These are phyloP conservation scores for Trypanosoma platydactyli DNA, from an alignment of 208 protist species.

Conservation along the genomic window DNA sequence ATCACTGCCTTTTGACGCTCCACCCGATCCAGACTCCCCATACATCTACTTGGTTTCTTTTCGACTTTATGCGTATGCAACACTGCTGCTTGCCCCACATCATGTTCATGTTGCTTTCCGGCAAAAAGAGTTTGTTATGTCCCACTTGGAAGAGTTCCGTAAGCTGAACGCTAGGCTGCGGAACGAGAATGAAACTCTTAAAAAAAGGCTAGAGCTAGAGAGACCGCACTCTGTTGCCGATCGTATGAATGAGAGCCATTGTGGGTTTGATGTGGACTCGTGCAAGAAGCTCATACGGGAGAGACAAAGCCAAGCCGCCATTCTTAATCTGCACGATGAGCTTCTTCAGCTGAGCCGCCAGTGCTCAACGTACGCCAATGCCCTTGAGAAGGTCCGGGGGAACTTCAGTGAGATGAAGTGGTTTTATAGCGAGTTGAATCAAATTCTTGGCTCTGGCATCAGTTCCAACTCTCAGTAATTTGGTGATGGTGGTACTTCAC, in stretches of 20 bases:
- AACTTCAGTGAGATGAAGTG: constrained; percentile 80
- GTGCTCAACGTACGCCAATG: constrained; percentile 67
- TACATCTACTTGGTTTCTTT: not conserved
- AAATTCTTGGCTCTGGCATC: constrained; percentile 6
- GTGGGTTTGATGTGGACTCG: constrained; percentile 25
- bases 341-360: constrained; percentile 51
- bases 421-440: constrained; percentile 59
- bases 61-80: not conserved
- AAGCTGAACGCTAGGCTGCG: constrained; percentile 23
- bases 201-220: constrained; percentile 28
- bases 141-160: constrained; percentile 41
- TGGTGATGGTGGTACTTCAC: not conserved
- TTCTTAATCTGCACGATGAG: constrained; percentile 58
- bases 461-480: not conserved
- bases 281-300: constrained; percentile 35
- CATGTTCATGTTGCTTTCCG: constrained; percentile 5
- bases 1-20: too few species aligned
- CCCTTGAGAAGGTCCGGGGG: constrained; percentile 61
- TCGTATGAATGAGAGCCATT: constrained; percentile 28
- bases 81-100: constrained; percentile 6
- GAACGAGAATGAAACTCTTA: constrained; percentile 51
- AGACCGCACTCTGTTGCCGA: constrained; percentile 33
- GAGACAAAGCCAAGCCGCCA: constrained; percentile 35
- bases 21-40: not conserved
- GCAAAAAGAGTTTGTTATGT: constrained; percentile 7